These are phyloP conservation scores for Neospermospora avenae DNA, from an alignment of 2,329 filamentous ascomycete genomes.

Conservation along the genomic window DNA sequence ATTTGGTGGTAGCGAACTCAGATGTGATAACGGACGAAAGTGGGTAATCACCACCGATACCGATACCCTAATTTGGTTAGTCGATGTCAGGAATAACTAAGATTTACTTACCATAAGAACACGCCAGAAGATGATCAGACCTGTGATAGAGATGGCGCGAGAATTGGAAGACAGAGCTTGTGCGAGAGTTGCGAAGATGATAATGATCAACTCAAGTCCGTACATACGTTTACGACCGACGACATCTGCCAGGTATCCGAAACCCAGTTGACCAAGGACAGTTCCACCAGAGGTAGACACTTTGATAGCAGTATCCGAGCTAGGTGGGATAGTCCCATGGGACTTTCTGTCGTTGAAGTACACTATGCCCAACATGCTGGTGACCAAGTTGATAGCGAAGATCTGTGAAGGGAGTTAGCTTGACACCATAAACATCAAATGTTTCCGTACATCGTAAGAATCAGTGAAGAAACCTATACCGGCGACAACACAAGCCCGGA, in stretches of 20 bases:
- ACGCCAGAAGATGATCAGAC: constrained; percentile 76
- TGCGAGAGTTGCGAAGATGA: constrained; percentile 74
- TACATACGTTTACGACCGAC: constrained; percentile 77
- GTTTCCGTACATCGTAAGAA: constrained; percentile 72
- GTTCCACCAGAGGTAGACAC: constrained; percentile 80
- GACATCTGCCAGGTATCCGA: constrained; percentile 74
- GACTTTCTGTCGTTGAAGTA: constrained; percentile 27
- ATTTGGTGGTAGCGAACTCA: constrained; percentile 83
- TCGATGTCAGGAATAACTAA: background rate
- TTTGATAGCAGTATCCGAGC: constrained; percentile 78
- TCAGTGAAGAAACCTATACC: constrained; percentile 89
- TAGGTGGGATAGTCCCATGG: constrained; percentile 57
- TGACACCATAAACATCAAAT: constrained; percentile 37
- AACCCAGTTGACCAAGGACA: constrained; percentile 76
- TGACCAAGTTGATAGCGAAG: constrained; percentile 34
- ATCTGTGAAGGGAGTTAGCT: constrained; percentile 26
- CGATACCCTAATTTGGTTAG: constrained; percentile 46
- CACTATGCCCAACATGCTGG: constrained; percentile 32
- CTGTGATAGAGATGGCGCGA: constrained; percentile 58
- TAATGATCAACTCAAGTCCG: constrained; percentile 74
- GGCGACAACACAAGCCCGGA: constrained; percentile 72
- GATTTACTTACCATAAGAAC: constrained; percentile 57
- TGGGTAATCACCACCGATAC: constrained; percentile 77
- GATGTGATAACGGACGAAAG: constrained; percentile 81
- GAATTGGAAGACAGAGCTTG: constrained; percentile 66